These are phyloP conservation scores for Saprolegnia diclina DNA, from an alignment of 352 stramenopile species.

Conservation along the genomic window DNA sequence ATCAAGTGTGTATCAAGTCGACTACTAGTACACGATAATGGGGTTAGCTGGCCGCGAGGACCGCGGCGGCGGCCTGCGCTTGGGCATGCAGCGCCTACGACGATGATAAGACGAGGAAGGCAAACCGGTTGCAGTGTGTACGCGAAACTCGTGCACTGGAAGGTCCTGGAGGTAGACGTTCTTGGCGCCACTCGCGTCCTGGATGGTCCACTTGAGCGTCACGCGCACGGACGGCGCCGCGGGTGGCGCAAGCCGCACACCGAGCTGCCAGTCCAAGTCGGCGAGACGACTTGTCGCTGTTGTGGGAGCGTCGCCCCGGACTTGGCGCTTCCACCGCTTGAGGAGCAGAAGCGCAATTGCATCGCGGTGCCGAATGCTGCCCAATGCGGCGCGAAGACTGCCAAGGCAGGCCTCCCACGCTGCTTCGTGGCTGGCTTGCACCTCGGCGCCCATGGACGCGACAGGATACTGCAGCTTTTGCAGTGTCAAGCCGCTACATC, in stretches of 20 bases:
- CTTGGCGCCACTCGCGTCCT: too few species aligned
- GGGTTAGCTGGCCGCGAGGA: too few species aligned
- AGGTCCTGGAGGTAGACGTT: too few species aligned
- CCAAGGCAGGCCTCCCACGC: not conserved
- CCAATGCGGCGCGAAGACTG: not conserved
- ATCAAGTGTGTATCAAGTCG: too few species aligned
- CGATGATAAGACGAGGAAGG: too few species aligned
- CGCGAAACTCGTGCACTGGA: too few species aligned
- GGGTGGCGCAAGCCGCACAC: not conserved
- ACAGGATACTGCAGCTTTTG: constrained; percentile 14
- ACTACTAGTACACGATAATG: too few species aligned
- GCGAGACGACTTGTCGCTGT: not conserved
- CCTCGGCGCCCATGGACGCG: not conserved
- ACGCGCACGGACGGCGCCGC: not conserved
- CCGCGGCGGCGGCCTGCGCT: too few species aligned
- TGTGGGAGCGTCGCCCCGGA: not conserved
- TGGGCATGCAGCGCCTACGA: too few species aligned
- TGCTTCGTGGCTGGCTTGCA: not conserved
- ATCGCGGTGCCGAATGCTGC: not conserved
- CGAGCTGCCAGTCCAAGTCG: not conserved
- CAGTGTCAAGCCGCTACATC: not conserved
- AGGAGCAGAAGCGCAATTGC: not conserved
- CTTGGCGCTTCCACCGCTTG: constrained; percentile 17
- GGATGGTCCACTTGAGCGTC: not conserved
- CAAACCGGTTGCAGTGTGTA: too few species aligned